Evolutionary conservation across 1,284 basidiomycete species (phyloP).

Genomic region (Kwoniella shivajii): DNA sequence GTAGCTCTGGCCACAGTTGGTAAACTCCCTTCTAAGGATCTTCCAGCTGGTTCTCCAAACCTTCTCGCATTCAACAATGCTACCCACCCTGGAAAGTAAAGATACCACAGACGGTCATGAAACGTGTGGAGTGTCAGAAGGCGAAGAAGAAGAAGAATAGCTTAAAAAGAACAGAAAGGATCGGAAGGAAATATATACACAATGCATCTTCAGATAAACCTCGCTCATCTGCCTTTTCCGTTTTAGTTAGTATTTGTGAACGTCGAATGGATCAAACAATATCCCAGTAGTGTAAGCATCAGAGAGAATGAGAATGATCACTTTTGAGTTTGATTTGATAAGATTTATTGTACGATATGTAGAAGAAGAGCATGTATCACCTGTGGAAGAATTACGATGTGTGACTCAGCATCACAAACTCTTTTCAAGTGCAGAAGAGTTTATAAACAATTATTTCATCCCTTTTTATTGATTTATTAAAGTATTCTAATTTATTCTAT

Average conservation of each 20-base stretch:
- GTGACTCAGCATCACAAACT: background rate
- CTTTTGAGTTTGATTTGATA: too few relatives aligned
- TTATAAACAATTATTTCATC: background rate
- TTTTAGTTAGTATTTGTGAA: background rate
- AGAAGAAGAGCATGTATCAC: slow-evolving; percentile 7
- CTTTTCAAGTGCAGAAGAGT: background rate
- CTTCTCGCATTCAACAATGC: slow-evolving; percentile 80
- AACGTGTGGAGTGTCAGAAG: too few relatives aligned
- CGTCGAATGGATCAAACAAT: background rate
- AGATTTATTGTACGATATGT: slow-evolving; percentile 1
- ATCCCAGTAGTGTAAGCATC: background rate
- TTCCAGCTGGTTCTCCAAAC: slow-evolving; percentile 67
- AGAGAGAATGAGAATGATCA: too few relatives aligned
- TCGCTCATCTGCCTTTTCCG: background rate
- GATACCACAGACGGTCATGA: too few relatives aligned
- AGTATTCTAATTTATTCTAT: background rate
- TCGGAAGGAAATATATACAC: background rate
- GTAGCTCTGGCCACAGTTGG: slow-evolving; percentile 64
- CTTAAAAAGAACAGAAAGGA: background rate
- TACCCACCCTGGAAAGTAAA: slow-evolving; percentile 53
- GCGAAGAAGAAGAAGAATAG: background rate
- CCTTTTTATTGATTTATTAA: background rate
- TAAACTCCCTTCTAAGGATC: slow-evolving; percentile 58
- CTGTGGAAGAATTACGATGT: background rate
- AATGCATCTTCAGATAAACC: background rate